Evolutionary conservation across 1,284 basidiomycete species (phyloP).

Genomic region (Tausonia pullulans): DNA sequence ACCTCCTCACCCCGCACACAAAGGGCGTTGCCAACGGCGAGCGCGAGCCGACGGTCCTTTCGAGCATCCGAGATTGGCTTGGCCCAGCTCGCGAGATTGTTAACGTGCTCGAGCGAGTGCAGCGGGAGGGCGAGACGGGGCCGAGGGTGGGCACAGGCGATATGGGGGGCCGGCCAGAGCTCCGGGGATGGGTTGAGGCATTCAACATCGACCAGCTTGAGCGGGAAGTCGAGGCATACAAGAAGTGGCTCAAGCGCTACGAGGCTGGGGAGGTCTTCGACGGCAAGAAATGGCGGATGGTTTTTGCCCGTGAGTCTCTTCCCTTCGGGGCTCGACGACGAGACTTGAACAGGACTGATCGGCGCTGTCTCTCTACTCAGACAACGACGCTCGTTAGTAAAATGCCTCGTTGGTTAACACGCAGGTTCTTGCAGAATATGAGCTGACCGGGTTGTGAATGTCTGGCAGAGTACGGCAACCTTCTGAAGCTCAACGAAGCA

Average conservation of each 20-base stretch:
- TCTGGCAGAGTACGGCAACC: constrained; percentile 61
- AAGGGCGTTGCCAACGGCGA: constrained; percentile 11
- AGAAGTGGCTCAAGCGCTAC: constrained; percentile 24
- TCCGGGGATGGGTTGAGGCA: constrained; percentile 25
- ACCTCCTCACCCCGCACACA: constrained; percentile 45
- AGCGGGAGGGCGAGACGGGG: background rate
- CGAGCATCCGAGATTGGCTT: constrained; percentile 55
- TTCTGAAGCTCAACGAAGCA: constrained; percentile 56
- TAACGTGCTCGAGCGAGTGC: constrained; percentile 12
- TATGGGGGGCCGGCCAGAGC: constrained; percentile 20
- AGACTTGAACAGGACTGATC: too few species aligned
- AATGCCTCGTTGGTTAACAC: too few species aligned
- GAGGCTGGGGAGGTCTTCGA: constrained; percentile 26
- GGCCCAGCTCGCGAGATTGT: constrained; percentile 48
- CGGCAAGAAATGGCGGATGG: constrained; percentile 22
- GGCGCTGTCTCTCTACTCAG: constrained; percentile 35
- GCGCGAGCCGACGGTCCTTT: constrained; percentile 46
- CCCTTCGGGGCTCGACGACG: background rate
- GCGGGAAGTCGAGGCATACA: constrained; percentile 31
- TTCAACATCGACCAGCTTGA: constrained; percentile 30
- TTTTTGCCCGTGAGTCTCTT: constrained; percentile 32
- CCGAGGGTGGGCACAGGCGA: background rate
- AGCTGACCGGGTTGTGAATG: too few species aligned
- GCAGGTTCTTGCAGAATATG: too few species aligned
- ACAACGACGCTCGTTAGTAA: constrained; percentile 63